Conservation (phyloP, 2,329 filamentous ascomycete species). For the Fusarium bactridioides region DNA sequence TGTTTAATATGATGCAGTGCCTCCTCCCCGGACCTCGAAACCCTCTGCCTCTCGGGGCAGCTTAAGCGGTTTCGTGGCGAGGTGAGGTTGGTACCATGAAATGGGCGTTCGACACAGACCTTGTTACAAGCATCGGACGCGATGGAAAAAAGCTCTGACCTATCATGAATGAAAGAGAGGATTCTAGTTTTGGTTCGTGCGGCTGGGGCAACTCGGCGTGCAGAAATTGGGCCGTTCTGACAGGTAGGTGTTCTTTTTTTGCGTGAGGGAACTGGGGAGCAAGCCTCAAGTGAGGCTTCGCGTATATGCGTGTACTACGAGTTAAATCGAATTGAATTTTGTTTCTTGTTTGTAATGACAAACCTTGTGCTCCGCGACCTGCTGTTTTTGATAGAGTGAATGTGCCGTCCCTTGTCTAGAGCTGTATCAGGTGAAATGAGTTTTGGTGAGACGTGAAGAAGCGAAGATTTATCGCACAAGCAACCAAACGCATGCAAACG, state of each 20-base stretch:
- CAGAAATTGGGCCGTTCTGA: not conserved
- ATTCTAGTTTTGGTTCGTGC: slow-evolving; percentile 21
- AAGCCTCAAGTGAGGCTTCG: slow-evolving; percentile 7
- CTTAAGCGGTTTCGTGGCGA: slow-evolving; percentile 84
- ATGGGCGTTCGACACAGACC: slow-evolving; percentile 99
- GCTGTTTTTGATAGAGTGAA: not conserved
- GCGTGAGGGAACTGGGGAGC: not conserved
- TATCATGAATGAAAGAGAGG: slow-evolving; percentile 52
- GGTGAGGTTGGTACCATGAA: slow-evolving; percentile 79
- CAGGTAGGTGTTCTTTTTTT: slow-evolving; percentile 12
- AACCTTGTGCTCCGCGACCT: not conserved
- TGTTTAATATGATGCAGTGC: slow-evolving; percentile 87
- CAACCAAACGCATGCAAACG: not conserved
- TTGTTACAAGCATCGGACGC: slow-evolving; percentile 96
- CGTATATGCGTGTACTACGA: not conserved
- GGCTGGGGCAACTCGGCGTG: slow-evolving; percentile 2
- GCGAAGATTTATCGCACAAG: not conserved
- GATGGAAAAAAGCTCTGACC: slow-evolving; percentile 96
- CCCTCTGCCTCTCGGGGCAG: slow-evolving; percentile 79
- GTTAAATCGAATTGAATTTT: not conserved
- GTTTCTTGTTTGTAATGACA: not conserved
- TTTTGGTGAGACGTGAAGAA: slow-evolving; percentile 22
- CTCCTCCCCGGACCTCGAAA: slow-evolving; percentile 71
- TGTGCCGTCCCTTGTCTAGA: not conserved
- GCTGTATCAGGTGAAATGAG: slow-evolving; percentile 26